phyloP scores from a whole-genome alignment of 2,329 filamentous ascomycete species.

The Metarhizium brunneum region DNA sequence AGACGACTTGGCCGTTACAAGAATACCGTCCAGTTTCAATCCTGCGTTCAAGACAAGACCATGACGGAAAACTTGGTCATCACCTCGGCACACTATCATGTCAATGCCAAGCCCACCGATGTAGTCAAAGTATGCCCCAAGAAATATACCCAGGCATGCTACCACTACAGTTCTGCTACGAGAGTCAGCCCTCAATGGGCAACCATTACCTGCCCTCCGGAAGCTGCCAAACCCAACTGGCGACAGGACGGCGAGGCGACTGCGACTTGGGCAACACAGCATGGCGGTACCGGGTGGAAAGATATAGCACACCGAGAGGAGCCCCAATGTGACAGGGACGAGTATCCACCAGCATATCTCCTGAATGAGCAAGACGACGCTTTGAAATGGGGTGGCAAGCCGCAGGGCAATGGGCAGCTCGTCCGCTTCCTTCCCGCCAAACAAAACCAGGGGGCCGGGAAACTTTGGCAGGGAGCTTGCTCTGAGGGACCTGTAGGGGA shows the following conservation, averaged over 20 bases:
- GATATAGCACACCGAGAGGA: neutral
- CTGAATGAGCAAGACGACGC: neutral
- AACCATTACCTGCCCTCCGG: neutral
- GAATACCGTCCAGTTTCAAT: neutral
- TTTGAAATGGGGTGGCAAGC: neutral
- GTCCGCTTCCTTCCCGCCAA: neutral
- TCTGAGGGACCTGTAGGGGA: neutral
- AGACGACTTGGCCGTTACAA: neutral
- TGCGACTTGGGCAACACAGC: neutral
- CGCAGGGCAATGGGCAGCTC: neutral
- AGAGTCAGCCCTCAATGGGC: neutral
- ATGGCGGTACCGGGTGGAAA: neutral
- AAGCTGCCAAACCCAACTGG: neutral
- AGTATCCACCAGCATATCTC: neutral
- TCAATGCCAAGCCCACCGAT: neutral
- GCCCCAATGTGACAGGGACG: neutral
- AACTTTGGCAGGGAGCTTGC: neutral
- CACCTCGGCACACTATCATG: neutral
- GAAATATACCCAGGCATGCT: neutral
- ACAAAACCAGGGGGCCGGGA: neutral
- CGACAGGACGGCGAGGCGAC: neutral
- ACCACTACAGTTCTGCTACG: neutral
- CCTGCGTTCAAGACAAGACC: neutral
- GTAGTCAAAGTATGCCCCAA: neutral
- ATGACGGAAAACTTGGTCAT: neutral